Conservation (phyloP, 305 asterid genomes). For the Solanum hybrid region DNA sequence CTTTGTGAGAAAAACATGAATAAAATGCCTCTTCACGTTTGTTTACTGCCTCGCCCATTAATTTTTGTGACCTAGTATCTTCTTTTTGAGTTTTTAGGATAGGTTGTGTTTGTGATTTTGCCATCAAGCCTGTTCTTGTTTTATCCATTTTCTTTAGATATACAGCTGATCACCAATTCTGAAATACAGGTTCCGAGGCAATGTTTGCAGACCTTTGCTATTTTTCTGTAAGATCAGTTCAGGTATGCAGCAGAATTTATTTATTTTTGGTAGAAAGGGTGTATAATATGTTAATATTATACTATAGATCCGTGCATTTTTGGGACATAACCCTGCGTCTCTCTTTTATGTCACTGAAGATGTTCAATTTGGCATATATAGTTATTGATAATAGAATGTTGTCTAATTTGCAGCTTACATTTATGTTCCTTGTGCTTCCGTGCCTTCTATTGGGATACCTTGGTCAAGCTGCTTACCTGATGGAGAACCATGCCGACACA, state of each 20-base stretch:
- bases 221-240: constrained; percentile 94
- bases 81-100: not conserved
- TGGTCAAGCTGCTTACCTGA: constrained; percentile 99
- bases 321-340: not conserved
- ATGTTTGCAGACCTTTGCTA: constrained; percentile 99
- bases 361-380: constrained; percentile 1
- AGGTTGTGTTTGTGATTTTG: not conserved
- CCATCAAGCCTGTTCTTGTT: not conserved
- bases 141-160: constrained; percentile 14
- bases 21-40: not conserved
- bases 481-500: constrained; percentile 94
- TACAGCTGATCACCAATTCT: constrained; percentile 38
- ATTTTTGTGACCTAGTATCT: not conserved
- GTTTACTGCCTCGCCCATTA: not conserved
- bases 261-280: not conserved
- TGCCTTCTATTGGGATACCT: constrained; percentile 98
- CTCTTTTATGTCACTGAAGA: not conserved
- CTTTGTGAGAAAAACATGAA: not conserved
- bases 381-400: constrained; percentile 2
- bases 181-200: constrained; percentile 95
- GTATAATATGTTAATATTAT: not conserved
- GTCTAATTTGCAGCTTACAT: constrained; percentile 67
- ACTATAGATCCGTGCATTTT: not conserved
- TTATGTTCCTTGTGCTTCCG: constrained; percentile 84
- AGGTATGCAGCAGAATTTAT: constrained; percentile 37